These are phyloP conservation scores for Penicillium cataractarum DNA, from an alignment of 495 filamentous ascomycete genomes.

Conservation along the genomic window DNA sequence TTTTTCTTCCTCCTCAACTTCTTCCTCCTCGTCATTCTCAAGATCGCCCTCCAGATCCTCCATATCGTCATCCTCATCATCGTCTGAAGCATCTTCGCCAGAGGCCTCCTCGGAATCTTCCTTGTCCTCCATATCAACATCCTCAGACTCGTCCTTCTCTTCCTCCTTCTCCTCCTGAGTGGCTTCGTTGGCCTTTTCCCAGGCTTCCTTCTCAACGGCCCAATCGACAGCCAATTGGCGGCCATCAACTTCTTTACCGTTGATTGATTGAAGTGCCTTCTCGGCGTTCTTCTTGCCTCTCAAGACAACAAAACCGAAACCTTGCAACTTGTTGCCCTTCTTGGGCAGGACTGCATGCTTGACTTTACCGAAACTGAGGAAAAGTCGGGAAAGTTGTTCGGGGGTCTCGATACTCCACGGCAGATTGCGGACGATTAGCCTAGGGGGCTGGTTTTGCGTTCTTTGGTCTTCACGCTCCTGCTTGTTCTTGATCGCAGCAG, in stretches of 20 bases:
- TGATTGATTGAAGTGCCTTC: conserved; percentile 79
- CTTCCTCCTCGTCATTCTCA: conserved; percentile 38
- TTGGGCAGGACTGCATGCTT: conserved; percentile 81
- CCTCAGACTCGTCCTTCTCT: conserved; percentile 27
- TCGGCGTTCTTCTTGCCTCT: conserved; percentile 89
- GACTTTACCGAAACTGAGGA: conserved; percentile 87
- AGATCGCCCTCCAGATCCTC: conserved; percentile 30
- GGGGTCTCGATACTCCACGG: conserved; percentile 93
- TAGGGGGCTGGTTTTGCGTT: conserved; percentile 66
- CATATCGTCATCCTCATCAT: conserved; percentile 32
- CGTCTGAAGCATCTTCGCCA: conserved; percentile 31
- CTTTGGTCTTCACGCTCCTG: conserved; percentile 57
- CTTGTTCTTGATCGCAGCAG: conserved; percentile 56
- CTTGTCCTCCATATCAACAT: conserved; percentile 45
- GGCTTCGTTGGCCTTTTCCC: conserved; percentile 65
- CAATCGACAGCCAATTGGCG: conserved; percentile 89
- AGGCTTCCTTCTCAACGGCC: conserved; percentile 89
- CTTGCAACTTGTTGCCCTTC: conserved; percentile 69
- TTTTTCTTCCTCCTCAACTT: conserved; percentile 55
- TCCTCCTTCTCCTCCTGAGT: conserved; percentile 37
- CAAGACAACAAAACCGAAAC: conserved; percentile 92
- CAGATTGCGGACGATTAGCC: conserved; percentile 91
- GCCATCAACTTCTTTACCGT: conserved; percentile 89
- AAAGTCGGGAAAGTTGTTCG: conserved; percentile 75
- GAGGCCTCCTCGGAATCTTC: conserved; percentile 32